Evolutionary conservation across 202 grass and related monocot species (phyloP), one percentile per base, ranked within the genome.

Genomic region (Dendrocalamus latiflorus): DNA sequence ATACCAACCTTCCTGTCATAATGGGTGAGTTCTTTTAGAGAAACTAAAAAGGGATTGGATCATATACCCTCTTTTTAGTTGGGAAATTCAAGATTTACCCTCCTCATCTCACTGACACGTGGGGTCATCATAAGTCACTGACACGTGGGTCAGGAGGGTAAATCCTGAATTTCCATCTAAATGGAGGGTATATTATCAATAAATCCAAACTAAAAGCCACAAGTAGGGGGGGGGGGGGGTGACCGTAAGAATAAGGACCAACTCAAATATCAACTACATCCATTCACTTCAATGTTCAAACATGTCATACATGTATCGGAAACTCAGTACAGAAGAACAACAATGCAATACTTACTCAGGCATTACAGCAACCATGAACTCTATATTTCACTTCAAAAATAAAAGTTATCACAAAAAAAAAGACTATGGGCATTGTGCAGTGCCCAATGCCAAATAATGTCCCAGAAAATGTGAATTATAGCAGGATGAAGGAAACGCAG

Each of bases 281-380:
- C n/a, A 18, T 57, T 9, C 49, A 47, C 26, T 76, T 36, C 9
- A 75, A 13, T 60, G 44, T 30, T 10, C 65, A 58, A 57, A 41
- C 9, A 13, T 75, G 10, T 8, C 10, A 3, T 75, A 82, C 56
- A 64, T 72, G 41, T 57, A 45, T 42, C 13, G 74, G 16, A n/a
- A 80, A 74, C 17, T 18, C 59, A 15, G 37, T 43, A 74, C 41
- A 33, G 1, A 60, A 54, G 66, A 72, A 43, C 21, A 79, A 83
- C 37, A 79, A 74, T 88, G 60, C 21, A 57, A 83, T 65, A 26
- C 74, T 44, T 45, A 25, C 6, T 51, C 41, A 79, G 41, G 16
- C 17, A 65, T 47, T 47, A 56, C 71, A 65, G 22, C 30, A 50
- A 59, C 58, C 36, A 79, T 58, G 18, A 65, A 42, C 47, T 57